phyloP scores from a whole-genome alignment of 805 yeast species.

The Hanseniaspora jakobsenii region DNA sequence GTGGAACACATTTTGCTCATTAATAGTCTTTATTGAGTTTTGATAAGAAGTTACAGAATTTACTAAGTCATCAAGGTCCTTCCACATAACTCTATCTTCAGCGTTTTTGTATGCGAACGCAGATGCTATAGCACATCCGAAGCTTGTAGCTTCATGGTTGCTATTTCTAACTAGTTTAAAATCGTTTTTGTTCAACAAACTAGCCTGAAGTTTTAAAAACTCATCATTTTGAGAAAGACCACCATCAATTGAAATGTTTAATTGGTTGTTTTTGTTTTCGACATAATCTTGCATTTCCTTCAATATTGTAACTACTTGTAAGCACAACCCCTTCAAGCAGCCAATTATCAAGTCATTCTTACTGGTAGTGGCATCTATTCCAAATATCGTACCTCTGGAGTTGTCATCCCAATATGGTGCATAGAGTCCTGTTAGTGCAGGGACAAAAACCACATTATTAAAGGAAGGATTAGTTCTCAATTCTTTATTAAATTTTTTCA shows the following conservation, averaged over 20 bases:
- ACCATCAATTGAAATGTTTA: conserved; percentile 67
- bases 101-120: conserved; percentile 48
- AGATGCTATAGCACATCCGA: conserved; percentile 95
- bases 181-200: conserved; percentile 69
- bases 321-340: conserved; percentile 89
- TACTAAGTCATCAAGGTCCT: conserved; percentile 58
- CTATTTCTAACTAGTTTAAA: conserved; percentile 69
- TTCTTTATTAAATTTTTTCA: conserved; percentile 70
- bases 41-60: conserved; percentile 95
- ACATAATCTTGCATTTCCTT: conserved; percentile 86
- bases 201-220: conserved; percentile 89
- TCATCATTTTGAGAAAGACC: conserved; percentile 88
- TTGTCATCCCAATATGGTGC: conserved; percentile 95
- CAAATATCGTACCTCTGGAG: conserved; percentile 85
- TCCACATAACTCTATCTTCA: conserved; percentile 56
- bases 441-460: conserved; percentile 89
- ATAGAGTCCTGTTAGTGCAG: conserved; percentile 86
- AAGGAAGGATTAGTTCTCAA: conserved; percentile 79
- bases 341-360: conserved; percentile 88
- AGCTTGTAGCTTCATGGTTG: conserved; percentile 82
- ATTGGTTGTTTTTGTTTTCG: conserved; percentile 30
- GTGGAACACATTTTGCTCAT: conserved; percentile 29
- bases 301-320: conserved; percentile 81
- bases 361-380: conserved; percentile 86
- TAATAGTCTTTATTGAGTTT: conserved; percentile 58